A percentile compares a stretch with the other conserved stretches of the same genome.
Evolutionary conservation across 768 basidiomycete genomes (phyloP).

Genomic region (Phlebiopsis flavidoalba): DNA sequence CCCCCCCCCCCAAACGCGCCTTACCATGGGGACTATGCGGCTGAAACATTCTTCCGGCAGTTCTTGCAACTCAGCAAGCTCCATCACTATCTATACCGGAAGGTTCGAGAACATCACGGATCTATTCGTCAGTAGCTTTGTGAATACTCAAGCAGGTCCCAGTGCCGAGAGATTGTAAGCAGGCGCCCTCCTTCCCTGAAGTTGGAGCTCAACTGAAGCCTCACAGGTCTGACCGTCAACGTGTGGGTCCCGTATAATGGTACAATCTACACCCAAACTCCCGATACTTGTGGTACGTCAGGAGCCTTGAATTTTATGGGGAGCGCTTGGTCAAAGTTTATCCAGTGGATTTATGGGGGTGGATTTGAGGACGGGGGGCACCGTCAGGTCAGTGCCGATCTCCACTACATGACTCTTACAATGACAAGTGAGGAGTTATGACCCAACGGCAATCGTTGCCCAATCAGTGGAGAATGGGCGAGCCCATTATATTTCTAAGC

Average conservation of each 20-base stretch:
- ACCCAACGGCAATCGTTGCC: conserved; percentile 9
- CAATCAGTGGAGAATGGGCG: conserved; percentile 37
- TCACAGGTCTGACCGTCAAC: background rate
- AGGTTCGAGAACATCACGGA: conserved; percentile 7
- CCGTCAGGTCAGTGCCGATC: background rate
- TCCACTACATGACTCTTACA: background rate
- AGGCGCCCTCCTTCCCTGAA: background rate
- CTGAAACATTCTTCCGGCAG: conserved; percentile 31
- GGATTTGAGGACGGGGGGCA: background rate
- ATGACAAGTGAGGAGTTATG: background rate
- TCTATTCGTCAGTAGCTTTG: conserved; percentile 14
- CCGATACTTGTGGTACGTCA: background rate
- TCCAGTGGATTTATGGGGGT: background rate
- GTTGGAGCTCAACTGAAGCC: background rate
- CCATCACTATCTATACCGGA: conserved; percentile 10
- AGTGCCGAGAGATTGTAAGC: conserved; percentile 8
- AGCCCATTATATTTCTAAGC: conserved; percentile 48
- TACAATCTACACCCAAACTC: background rate
- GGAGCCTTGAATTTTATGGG: background rate
- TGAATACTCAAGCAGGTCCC: background rate
- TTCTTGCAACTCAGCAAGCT: conserved; percentile 36
- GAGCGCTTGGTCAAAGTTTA: background rate
- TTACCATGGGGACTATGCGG: conserved; percentile 30
- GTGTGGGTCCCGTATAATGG: background rate
- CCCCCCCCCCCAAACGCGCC: conserved; percentile 23